These are phyloP conservation scores for Phallus indusiatus DNA, from an alignment of 768 basidiomycete genomes.

Conservation along the genomic window DNA sequence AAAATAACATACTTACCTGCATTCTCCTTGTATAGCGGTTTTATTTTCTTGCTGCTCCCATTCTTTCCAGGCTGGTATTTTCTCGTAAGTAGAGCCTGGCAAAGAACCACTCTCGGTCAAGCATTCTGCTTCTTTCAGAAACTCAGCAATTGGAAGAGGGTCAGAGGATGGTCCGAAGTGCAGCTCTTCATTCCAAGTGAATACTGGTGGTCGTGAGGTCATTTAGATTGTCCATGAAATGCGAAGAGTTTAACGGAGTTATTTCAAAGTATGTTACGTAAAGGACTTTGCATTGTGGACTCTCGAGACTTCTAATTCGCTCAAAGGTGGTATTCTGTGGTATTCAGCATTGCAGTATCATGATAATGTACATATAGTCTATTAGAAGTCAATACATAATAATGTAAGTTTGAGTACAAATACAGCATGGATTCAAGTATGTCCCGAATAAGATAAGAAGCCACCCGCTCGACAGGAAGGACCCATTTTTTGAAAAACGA, in stretches of 20 bases:
- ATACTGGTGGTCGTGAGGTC: slow-evolving; percentile 5
- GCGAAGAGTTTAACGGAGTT: not conserved
- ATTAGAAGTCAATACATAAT: not conserved
- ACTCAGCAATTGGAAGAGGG: slow-evolving; percentile 35
- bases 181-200: slow-evolving; percentile 8
- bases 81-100: not conserved
- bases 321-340: not conserved
- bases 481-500: not conserved
- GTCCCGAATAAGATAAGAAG: not conserved
- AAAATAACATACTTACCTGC: slow-evolving; percentile 7
- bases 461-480: not conserved
- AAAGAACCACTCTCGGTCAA: not conserved
- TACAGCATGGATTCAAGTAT: not conserved
- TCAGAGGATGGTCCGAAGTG: slow-evolving; percentile 60
- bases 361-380: not conserved
- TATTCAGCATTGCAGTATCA: not conserved
- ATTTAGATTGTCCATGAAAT: not conserved
- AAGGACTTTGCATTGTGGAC: not conserved
- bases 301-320: not conserved
- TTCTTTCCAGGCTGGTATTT: slow-evolving; percentile 2
- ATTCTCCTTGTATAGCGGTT: slow-evolving; percentile 8
- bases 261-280: too few relatives aligned
- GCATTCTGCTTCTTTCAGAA: slow-evolving; percentile 21
- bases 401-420: not conserved
- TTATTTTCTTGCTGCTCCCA: slow-evolving; percentile 1